These are phyloP conservation scores for Schizochytrium sp. DNA, from an alignment of 108 stramenopile genomes.

Conservation along the genomic window DNA sequence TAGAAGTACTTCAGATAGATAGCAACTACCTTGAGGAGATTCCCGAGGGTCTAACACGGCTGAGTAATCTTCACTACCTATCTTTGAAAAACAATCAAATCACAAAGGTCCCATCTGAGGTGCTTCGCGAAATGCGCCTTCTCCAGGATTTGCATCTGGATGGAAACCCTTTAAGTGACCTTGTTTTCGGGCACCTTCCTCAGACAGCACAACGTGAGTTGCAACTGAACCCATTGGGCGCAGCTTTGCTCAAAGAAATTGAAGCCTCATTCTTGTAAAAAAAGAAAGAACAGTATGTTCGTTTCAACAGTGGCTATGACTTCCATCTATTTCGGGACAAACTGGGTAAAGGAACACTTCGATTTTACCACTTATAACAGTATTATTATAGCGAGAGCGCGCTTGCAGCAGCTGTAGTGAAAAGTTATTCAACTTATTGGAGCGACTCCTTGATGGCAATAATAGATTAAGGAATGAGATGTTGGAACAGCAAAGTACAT, in stretches of 20 bases:
- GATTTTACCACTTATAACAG: no score
- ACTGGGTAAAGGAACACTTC: no score
- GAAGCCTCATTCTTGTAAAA: background rate
- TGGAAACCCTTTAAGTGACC: background rate
- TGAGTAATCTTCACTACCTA: background rate
- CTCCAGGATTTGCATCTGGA: constrained; percentile 2
- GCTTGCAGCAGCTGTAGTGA: no score
- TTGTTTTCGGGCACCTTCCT: background rate
- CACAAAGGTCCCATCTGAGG: background rate
- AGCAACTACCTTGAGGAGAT: constrained; percentile 31
- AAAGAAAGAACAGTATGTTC: background rate
- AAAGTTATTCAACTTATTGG: no score
- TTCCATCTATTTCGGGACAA: background rate
- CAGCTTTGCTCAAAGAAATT: background rate
- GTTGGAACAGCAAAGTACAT: no score
- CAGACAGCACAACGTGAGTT: constrained; percentile 21
- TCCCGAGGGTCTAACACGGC: background rate
- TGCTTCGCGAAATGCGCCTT: background rate
- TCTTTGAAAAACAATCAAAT: constrained; percentile 7
- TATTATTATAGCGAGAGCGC: no score
- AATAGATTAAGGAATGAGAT: no score
- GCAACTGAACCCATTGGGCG: background rate
- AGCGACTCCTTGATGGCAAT: no score
- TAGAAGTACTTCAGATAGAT: constrained; percentile 12
- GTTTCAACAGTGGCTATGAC: background rate